Conservation (phyloP, 306 rosid genomes). For the Rosa persica region DNA sequence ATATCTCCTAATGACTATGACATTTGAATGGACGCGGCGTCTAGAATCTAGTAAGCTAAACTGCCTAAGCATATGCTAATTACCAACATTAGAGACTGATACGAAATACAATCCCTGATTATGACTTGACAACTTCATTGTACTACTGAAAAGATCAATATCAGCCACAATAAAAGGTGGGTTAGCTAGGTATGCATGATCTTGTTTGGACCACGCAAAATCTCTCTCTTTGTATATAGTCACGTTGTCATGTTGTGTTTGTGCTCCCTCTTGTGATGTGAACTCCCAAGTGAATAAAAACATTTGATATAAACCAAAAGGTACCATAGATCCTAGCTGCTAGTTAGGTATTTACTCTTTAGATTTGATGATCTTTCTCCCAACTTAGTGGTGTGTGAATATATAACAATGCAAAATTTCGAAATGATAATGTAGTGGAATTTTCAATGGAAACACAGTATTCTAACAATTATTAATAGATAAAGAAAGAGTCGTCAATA, state of each 20-base stretch:
- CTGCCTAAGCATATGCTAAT: not conserved
- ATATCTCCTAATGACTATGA: not conserved
- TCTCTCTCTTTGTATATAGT: not conserved
- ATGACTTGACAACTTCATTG: not conserved
- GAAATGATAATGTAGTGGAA: not conserved
- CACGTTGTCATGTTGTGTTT: not conserved
- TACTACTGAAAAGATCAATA: not conserved
- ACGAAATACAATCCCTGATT: too few relatives aligned
- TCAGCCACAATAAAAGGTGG: not conserved
- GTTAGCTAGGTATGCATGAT: not conserved
- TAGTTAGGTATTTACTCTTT: not conserved
- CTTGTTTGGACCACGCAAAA: not conserved
- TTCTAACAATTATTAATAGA: too few relatives aligned
- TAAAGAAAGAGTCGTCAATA: too few relatives aligned
- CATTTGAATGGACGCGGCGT: slow-evolving; percentile 6
- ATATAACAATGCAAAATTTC: not conserved
- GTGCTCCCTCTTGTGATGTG: not conserved
- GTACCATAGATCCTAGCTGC: too few relatives aligned
- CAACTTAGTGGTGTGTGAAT: not conserved
- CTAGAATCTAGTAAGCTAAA: not conserved
- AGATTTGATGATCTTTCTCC: not conserved
- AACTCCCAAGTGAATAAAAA: not conserved
- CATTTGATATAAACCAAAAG: not conserved
- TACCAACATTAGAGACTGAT: not conserved
- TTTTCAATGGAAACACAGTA: too few relatives aligned